Conservation (phyloP, 1,284 basidiomycete species). For the Heterobasidion irregulare region DNA sequence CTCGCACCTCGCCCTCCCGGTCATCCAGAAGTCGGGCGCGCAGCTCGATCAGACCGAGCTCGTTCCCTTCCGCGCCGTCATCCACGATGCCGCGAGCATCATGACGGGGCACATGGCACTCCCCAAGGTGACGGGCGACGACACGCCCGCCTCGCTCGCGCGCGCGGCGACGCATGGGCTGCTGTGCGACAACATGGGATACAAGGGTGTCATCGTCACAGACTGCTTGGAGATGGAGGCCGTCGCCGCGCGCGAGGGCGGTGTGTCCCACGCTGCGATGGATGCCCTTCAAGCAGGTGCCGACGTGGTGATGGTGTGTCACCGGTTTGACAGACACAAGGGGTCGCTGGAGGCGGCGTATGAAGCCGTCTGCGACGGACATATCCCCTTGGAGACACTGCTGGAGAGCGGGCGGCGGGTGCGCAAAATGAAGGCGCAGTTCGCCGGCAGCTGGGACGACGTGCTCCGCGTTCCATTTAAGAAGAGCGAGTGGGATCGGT, state of each 20-base stretch:
- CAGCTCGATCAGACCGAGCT: conserved; percentile 41
- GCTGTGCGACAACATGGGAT: conserved; percentile 39
- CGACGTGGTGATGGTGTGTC: conserved; percentile 66
- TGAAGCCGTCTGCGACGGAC: conserved; percentile 34
- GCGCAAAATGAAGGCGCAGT: conserved; percentile 37
- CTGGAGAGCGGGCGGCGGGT: conserved; percentile 36
- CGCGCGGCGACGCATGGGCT: conserved; percentile 41
- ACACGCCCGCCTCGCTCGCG: conserved; percentile 52
- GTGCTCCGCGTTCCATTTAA: conserved; percentile 22
- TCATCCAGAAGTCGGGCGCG: conserved; percentile 39
- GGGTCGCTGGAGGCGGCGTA: conserved; percentile 45
- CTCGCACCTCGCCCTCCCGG: conserved; percentile 59
- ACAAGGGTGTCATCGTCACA: conserved; percentile 50
- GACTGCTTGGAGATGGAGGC: conserved; percentile 71
- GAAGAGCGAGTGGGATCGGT: conserved; percentile 19
- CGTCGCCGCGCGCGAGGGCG: conserved; percentile 40
- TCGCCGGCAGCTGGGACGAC: conserved; percentile 38
- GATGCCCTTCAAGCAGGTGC: conserved; percentile 50
- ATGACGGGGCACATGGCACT: conserved; percentile 71
- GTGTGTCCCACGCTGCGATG: conserved; percentile 45
- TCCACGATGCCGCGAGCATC: conserved; percentile 37
- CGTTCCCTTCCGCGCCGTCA: conserved; percentile 44
- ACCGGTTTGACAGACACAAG: conserved; percentile 43
- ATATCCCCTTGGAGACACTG: conserved; percentile 30
- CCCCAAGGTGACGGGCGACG: conserved; percentile 41